Conservation (phyloP, 495 filamentous ascomycete genomes). For the Chaetomium tenue region DNA sequence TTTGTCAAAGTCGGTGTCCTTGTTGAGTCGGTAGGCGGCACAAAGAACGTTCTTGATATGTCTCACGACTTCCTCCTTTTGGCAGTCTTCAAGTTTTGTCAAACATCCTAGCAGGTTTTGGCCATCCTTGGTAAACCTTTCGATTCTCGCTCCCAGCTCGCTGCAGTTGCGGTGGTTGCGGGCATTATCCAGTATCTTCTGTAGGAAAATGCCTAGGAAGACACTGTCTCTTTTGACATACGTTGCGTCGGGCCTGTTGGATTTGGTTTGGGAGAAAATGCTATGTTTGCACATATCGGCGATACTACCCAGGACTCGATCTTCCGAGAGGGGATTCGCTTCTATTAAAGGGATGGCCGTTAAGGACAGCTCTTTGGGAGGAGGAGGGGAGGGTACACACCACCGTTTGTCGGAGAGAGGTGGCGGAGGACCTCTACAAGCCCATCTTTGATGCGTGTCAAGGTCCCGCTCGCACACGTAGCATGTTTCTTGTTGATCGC, state of each 20-base stretch:
- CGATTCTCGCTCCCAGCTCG: neutral
- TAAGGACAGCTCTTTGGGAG: neutral
- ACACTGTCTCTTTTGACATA: slow-evolving; percentile 5
- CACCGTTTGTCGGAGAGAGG: slow-evolving; percentile 26
- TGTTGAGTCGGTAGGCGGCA: slow-evolving; percentile 10
- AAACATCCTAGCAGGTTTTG: neutral
- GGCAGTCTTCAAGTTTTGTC: slow-evolving; percentile 3
- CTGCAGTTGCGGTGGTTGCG: neutral
- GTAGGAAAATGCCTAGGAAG: slow-evolving; percentile 10
- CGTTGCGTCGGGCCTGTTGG: slow-evolving; percentile 8
- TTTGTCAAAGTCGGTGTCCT: slow-evolving; percentile 7
- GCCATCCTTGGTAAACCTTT: slow-evolving; percentile 1
- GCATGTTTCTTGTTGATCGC: slow-evolving; percentile 38
- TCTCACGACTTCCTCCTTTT: neutral
- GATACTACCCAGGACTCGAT: slow-evolving; percentile 35
- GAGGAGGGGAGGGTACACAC: slow-evolving; percentile 2
- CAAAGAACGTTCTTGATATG: slow-evolving; percentile 13
- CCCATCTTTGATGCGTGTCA: slow-evolving; percentile 31
- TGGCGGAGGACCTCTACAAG: slow-evolving; percentile 35
- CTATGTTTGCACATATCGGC: slow-evolving; percentile 39
- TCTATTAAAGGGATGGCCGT: slow-evolving; percentile 10
- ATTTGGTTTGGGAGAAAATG: slow-evolving; percentile 33
- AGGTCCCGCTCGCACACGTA: slow-evolving; percentile 14
- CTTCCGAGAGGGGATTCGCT: slow-evolving; percentile 21
- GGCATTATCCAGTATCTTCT: slow-evolving; percentile 9